Evolutionary conservation across 768 basidiomycete species (phyloP).

Genomic region (Leucocoprinus birnbaumii): DNA sequence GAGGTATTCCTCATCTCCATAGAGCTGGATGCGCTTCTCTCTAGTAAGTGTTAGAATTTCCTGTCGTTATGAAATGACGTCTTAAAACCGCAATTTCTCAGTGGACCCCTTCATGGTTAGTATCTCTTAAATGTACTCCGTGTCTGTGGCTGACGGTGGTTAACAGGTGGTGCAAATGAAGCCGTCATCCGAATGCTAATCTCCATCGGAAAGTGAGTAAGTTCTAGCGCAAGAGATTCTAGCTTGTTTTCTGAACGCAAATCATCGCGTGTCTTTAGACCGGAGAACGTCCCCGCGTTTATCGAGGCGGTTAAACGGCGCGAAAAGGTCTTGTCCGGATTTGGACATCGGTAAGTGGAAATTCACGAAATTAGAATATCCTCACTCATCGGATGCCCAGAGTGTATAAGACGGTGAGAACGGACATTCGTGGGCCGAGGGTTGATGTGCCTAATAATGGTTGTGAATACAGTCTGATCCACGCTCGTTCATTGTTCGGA

Average conservation of each 20-base stretch:
- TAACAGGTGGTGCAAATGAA: slow-evolving; percentile 81
- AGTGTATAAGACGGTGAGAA: slow-evolving; percentile 70
- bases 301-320: slow-evolving; percentile 84
- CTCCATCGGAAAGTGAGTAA: slow-evolving; percentile 73
- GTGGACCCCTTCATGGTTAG: slow-evolving; percentile 69
- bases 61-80: background rate
- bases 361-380: background rate
- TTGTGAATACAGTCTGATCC: slow-evolving; percentile 68
- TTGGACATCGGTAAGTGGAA: slow-evolving; percentile 62
- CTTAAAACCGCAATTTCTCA: slow-evolving; percentile 22
- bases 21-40: slow-evolving; percentile 86
- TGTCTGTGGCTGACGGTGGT: slow-evolving; percentile 6
- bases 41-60: slow-evolving; percentile 57
- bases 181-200: slow-evolving; percentile 94
- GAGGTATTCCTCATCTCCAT: slow-evolving; percentile 1
- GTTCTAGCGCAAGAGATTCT: background rate
- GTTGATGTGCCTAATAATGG: slow-evolving; percentile 2
- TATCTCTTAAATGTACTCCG: background rate
- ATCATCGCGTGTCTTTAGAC: slow-evolving; percentile 34
- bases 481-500: slow-evolving; percentile 85
- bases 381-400: slow-evolving; percentile 3
- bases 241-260: background rate
- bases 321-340: slow-evolving; percentile 87
- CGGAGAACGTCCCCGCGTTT: slow-evolving; percentile 82
- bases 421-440: background rate